These are phyloP conservation scores for Alternaria consortialis DNA, from an alignment of 2,329 filamentous ascomycete species.

Conservation along the genomic window DNA sequence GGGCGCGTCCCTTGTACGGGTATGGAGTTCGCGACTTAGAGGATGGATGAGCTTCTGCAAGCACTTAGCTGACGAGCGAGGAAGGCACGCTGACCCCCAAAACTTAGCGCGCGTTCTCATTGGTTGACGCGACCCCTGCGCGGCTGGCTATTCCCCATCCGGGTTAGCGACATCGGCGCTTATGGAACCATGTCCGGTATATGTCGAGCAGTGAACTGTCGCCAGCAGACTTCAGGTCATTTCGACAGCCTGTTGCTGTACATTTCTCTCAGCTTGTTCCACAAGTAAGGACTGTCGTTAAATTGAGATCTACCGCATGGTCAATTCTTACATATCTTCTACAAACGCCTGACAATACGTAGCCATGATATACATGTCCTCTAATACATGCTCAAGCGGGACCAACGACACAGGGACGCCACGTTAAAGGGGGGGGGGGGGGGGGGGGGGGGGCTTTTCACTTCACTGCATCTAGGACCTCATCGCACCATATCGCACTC, in stretches of 20 bases:
- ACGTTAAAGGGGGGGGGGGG: background rate
- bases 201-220: background rate
- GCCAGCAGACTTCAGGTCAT: background rate
- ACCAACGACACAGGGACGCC: background rate
- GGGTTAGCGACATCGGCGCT: background rate
- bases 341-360: background rate
- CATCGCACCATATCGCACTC: background rate
- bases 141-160: background rate
- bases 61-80: constrained; percentile 18
- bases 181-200: background rate
- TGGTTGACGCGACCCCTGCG: background rate
- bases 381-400: background rate
- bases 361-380: background rate
- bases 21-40: constrained; percentile 37
- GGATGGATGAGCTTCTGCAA: constrained; percentile 29
- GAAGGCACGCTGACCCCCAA: constrained; percentile 6
- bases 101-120: constrained; percentile 1
- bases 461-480: background rate
- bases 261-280: background rate
- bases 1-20: constrained; percentile 44
- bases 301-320: background rate
- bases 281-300: background rate
- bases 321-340: background rate
- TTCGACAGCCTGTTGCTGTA: background rate
- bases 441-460: background rate